A percentile compares a stretch with the other conserved stretches of the same genome.
These are phyloP conservation scores for Tetrapyrgos nigripes DNA, from an alignment of 1,284 basidiomycete species.

Conservation along the genomic window DNA sequence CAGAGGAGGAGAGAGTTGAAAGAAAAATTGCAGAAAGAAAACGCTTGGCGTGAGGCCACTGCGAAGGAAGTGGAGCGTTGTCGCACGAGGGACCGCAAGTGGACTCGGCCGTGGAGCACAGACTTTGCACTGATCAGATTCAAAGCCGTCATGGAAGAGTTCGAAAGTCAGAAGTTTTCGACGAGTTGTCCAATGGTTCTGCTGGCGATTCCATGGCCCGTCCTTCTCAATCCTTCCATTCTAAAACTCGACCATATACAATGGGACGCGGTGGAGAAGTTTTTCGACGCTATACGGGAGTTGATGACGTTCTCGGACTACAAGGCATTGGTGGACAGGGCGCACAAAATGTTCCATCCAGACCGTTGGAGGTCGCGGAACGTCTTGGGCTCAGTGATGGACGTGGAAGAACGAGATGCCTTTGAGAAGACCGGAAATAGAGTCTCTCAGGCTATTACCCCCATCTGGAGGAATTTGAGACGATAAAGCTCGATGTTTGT, in stretches of 20 bases:
- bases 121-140: background rate
- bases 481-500: no score
- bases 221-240: slow-evolving; percentile 7
- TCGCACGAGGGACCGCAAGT: background rate
- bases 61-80: background rate
- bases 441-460: slow-evolving; percentile 26
- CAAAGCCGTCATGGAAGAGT: background rate
- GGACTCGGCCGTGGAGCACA: background rate
- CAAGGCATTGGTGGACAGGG: slow-evolving; percentile 15
- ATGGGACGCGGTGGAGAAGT: slow-evolving; percentile 22
- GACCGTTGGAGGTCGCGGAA: slow-evolving; percentile 22
- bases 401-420: slow-evolving; percentile 10
- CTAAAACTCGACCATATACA: slow-evolving; percentile 12
- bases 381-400: slow-evolving; percentile 20
- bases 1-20: no score
- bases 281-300: slow-evolving; percentile 11
- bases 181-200: background rate
- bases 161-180: background rate
- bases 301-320: slow-evolving; percentile 3
- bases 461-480: slow-evolving; percentile 17
- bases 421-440: slow-evolving; percentile 19
- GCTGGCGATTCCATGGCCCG: background rate
- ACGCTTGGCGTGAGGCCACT: background rate
- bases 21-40: background rate
- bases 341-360: slow-evolving; percentile 24